Evolutionary conservation across 164 flowering plant species (phyloP).

Genomic region (Berberis vulgaris): DNA sequence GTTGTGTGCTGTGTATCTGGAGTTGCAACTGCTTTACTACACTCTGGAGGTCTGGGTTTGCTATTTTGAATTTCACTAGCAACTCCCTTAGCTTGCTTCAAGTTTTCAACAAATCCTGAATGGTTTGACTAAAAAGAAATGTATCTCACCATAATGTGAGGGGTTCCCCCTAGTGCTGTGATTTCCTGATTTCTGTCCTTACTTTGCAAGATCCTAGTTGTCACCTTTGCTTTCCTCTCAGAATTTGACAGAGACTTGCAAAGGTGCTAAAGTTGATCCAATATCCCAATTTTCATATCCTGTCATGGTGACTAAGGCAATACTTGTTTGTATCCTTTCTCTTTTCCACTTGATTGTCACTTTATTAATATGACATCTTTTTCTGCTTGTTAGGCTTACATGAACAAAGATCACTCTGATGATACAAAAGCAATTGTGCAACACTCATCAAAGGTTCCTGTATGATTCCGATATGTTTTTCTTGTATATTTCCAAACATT

Average conservation of each 20-base stretch:
- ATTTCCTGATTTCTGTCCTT: background rate
- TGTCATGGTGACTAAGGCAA: constrained; percentile 47
- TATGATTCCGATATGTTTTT: constrained; percentile 12
- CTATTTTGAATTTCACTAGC: background rate
- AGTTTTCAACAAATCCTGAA: background rate
- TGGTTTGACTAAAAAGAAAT: background rate
- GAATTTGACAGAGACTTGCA: constrained; percentile 63
- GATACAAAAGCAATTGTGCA: constrained; percentile 84
- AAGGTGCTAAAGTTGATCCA: constrained; percentile 77
- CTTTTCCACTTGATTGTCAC: background rate
- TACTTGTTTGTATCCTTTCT: background rate
- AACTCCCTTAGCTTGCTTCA: background rate
- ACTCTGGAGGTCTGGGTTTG: constrained; percentile 72
- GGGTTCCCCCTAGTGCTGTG: background rate
- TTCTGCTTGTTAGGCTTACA: constrained; percentile 53
- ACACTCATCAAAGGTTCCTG: constrained; percentile 51
- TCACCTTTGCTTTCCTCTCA: constrained; percentile 17
- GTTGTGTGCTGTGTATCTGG: constrained; percentile 81
- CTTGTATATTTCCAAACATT: too few relatives aligned
- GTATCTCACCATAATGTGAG: background rate
- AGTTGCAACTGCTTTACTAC: constrained; percentile 81
- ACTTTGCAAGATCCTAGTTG: background rate
- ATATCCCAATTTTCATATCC: constrained; percentile 84
- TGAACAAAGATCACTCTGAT: constrained; percentile 90
- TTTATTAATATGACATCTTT: background rate